Evolutionary conservation across 257 asterid genomes (phyloP).

Genomic region (Lavandula angustifolia): DNA sequence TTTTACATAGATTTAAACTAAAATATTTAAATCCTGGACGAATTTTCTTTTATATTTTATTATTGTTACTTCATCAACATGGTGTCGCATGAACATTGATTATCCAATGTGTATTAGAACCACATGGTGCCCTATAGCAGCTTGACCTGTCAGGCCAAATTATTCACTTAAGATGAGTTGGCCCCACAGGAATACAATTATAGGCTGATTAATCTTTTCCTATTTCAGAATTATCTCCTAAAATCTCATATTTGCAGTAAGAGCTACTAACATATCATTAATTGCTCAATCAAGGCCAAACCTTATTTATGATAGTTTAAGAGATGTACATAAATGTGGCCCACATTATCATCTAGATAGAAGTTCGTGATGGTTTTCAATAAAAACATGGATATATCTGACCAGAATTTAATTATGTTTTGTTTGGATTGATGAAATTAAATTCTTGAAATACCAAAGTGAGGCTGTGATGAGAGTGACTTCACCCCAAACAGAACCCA

Average conservation of each 20-base stretch:
- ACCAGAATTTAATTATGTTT: conserved; percentile 34
- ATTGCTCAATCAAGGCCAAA: conserved; percentile 15
- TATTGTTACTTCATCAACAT: too few species aligned
- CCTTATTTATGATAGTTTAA: not conserved
- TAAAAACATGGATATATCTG: conserved; percentile 37
- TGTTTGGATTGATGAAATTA: conserved; percentile 49
- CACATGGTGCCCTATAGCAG: conserved; percentile 31
- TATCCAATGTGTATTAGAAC: conserved; percentile 2
- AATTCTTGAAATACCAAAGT: conserved; percentile 30
- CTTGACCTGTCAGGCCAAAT: conserved; percentile 43
- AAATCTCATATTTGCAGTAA: not conserved
- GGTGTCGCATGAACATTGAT: too few species aligned
- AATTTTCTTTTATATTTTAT: too few species aligned
- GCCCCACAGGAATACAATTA: conserved; percentile 16
- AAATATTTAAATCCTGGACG: too few species aligned
- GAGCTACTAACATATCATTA: not conserved
- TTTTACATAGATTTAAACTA: too few species aligned
- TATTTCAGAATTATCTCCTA: not conserved
- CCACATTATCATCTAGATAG: conserved; percentile 31
- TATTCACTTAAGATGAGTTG: conserved; percentile 31
- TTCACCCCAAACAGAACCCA: conserved; percentile 40
- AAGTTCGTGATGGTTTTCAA: conserved; percentile 32
- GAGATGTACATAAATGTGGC: conserved; percentile 28
- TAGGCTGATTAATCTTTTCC: not conserved
- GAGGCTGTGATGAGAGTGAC: conserved; percentile 68